phyloP scores from a whole-genome alignment of 768 basidiomycete genomes.

The Pulveroboletus ravenelii region DNA sequence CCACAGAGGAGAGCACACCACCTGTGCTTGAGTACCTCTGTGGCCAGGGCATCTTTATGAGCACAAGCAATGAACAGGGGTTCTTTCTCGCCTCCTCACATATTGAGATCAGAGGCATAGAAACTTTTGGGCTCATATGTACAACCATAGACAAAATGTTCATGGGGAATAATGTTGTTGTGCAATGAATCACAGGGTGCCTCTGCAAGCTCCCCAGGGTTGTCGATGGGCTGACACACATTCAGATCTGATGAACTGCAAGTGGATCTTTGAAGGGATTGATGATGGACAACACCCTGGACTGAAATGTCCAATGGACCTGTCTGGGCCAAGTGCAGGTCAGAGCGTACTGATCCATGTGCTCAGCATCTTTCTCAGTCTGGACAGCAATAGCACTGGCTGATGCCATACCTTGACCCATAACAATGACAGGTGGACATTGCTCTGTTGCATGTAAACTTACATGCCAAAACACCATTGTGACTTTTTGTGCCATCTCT shows the following conservation, averaged over 20 bases:
- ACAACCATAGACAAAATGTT: slow-evolving; percentile 84
- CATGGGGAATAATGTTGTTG: slow-evolving; percentile 62
- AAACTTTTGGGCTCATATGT: slow-evolving; percentile 82
- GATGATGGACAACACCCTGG: slow-evolving; percentile 36
- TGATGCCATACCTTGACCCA: neutral
- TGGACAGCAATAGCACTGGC: slow-evolving; percentile 42
- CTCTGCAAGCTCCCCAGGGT: slow-evolving; percentile 58
- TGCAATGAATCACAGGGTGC: slow-evolving; percentile 59
- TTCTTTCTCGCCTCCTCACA: slow-evolving; percentile 85
- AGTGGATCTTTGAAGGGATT: slow-evolving; percentile 60
- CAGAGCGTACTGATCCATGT: slow-evolving; percentile 77
- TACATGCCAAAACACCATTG: slow-evolving; percentile 89
- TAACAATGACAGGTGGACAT: slow-evolving; percentile 29
- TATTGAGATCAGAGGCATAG: slow-evolving; percentile 81
- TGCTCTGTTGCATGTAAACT: slow-evolving; percentile 67
- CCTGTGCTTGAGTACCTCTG: slow-evolving; percentile 55
- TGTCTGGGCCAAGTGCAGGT: slow-evolving; percentile 78
- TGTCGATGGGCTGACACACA: slow-evolving; percentile 55
- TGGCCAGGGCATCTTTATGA: slow-evolving; percentile 68
- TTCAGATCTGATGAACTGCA: slow-evolving; percentile 42
- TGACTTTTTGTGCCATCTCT: slow-evolving; percentile 67
- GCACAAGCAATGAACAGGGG: slow-evolving; percentile 72
- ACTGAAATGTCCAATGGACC: slow-evolving; percentile 43
- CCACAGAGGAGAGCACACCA: slow-evolving; percentile 25
- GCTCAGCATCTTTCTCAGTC: slow-evolving; percentile 66